Base-by-base conservation (phyloP, 176 grass and related monocot species). In the Juncus effusus region DNA sequence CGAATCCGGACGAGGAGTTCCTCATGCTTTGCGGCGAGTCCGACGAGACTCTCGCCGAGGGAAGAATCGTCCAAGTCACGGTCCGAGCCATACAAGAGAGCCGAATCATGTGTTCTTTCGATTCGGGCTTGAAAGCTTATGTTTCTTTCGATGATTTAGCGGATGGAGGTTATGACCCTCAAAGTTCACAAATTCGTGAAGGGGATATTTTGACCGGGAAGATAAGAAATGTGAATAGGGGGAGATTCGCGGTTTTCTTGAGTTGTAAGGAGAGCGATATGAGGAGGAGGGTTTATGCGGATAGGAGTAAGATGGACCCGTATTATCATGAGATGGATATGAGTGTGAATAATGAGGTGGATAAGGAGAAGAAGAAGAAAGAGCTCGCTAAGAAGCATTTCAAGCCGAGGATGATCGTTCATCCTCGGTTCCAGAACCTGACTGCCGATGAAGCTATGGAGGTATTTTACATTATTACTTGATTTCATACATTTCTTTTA, bases 11-110 rank as follows among this genome's bases (percentile, higher is more conserved):
- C 10, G 86, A 99, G 69, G 86, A 94, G 72, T 99, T 99, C 64
- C 84, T 79, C 75, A 83, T 99, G 95, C 86, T 99, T 64, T 90
- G 88, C 66, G 95, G 95, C 60, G 95, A 99, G 86, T 89, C 89
- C 65, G 89, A 94, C 19, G 89, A 99, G 65, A 85, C 81, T 47
- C 89, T 99, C 78, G 79, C 95, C 38, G 95, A 99, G 65, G 95
- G 95, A 72, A 99, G 83, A 68, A 76, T 94, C 89, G 95, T 99
- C 63, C 89, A 94, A 77, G 89, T 99, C 52, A 94, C 78, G 38
- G 78, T 99, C 36, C 78, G 88, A n/a, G 59, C 77, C 73, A 71
- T 99, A 68, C 89, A 94, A 74, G 89, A 99, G 38, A 90, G 59
- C 73, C 77, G 84, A 76, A 82, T 84, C 47, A 82, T 94, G 37